These are phyloP conservation scores for Psilocybe cyanescens DNA, from an alignment of 768 basidiomycete genomes.

Conservation along the genomic window DNA sequence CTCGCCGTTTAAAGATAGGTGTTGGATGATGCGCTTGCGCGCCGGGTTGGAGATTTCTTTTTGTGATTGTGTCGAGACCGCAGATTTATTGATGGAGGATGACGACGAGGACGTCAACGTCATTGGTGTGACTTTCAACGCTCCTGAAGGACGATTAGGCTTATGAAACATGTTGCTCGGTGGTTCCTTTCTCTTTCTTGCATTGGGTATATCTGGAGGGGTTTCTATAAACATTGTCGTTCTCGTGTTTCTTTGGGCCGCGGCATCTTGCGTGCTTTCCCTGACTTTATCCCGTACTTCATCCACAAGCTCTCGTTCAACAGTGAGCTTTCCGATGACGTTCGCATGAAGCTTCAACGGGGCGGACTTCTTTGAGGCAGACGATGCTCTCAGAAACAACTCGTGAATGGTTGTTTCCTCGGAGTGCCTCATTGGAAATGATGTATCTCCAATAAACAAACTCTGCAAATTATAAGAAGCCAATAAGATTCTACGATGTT, in stretches of 20 bases:
- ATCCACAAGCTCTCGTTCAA: constrained; percentile 62
- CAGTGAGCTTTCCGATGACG: constrained; percentile 72
- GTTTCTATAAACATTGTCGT: constrained; percentile 55
- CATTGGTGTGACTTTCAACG: constrained; percentile 16
- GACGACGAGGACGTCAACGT: constrained; percentile 1
- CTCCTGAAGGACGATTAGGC: constrained; percentile 32
- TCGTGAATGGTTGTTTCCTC: constrained; percentile 68
- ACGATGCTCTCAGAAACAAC: constrained; percentile 69
- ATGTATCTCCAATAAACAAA: constrained; percentile 65
- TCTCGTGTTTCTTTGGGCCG: constrained; percentile 43
- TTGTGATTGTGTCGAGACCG: constrained; percentile 11
- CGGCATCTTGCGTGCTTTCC: constrained; percentile 49
- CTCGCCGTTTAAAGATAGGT: constrained; percentile 45
- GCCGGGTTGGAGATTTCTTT: constrained; percentile 10
- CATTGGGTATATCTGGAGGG: constrained; percentile 40
- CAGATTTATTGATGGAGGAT: constrained; percentile 8
- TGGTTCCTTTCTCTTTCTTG: constrained; percentile 37
- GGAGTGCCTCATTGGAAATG: constrained; percentile 60
- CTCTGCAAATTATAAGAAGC: constrained; percentile 43
- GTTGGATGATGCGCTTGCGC: constrained; percentile 55
- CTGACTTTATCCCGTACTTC: constrained; percentile 47
- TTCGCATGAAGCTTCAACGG: constrained; percentile 77
- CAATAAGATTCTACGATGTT: neutral
- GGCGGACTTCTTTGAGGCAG: constrained; percentile 58
- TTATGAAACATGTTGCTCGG: constrained; percentile 43